Evolutionary conservation across 2,329 filamentous ascomycete genomes (phyloP).

Genomic region (Fusarium hostae): DNA sequence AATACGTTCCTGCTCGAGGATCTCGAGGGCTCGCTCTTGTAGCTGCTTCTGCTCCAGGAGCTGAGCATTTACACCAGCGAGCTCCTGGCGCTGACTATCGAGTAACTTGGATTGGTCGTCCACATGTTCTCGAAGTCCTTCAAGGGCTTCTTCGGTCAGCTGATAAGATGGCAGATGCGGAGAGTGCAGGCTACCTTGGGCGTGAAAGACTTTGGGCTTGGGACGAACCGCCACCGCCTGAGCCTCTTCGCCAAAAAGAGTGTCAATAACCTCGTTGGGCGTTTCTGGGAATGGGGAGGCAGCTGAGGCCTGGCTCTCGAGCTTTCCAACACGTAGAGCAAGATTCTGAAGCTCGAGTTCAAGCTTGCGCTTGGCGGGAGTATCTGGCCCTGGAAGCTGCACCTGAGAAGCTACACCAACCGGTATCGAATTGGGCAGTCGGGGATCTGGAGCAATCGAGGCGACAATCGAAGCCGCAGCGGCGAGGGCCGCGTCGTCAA

Average conservation of each 20-base stretch:
- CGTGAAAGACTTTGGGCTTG: slow-evolving; percentile 59
- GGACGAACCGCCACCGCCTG: slow-evolving; percentile 55
- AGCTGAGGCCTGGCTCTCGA: slow-evolving; percentile 80
- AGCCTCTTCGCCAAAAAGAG: slow-evolving; percentile 70
- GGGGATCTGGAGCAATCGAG: slow-evolving; percentile 60
- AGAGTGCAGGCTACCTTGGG: slow-evolving; percentile 55
- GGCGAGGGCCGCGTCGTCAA: slow-evolving; percentile 65
- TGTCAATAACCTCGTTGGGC: slow-evolving; percentile 78
- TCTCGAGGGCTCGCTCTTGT: slow-evolving; percentile 83
- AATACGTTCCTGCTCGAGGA: slow-evolving; percentile 88
- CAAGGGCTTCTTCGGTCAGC: slow-evolving; percentile 84
- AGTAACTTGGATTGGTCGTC: slow-evolving; percentile 94
- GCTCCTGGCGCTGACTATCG: slow-evolving; percentile 85
- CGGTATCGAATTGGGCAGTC: slow-evolving; percentile 53
- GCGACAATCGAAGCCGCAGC: slow-evolving; percentile 65
- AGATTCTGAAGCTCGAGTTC: slow-evolving; percentile 87
- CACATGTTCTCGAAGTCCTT: slow-evolving; percentile 88
- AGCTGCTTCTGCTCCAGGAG: slow-evolving; percentile 86
- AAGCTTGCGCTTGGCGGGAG: slow-evolving; percentile 78
- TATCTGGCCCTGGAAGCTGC: slow-evolving; percentile 80
- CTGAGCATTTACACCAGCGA: slow-evolving; percentile 86
- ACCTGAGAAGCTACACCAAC: slow-evolving; percentile 62
- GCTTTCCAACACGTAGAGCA: slow-evolving; percentile 78
- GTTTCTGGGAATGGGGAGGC: slow-evolving; percentile 78
- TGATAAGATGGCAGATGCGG: slow-evolving; percentile 55